Conservation (phyloP, 805 yeast genomes). For the Candida caryicola region DNA sequence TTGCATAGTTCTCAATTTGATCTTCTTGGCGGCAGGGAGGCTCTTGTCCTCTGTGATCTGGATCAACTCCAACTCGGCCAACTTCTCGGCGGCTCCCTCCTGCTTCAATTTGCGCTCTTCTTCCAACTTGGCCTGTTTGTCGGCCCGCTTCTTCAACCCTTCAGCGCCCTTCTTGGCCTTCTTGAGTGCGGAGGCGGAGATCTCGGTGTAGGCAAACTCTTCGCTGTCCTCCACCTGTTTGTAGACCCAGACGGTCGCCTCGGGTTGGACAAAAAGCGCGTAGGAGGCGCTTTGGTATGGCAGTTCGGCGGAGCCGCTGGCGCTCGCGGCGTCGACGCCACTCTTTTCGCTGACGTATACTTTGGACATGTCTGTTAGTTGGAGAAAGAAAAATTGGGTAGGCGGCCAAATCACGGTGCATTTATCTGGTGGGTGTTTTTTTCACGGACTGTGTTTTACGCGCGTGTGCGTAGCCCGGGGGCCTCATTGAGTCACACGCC, state of each 20-base stretch:
- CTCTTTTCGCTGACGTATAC: slow-evolving; percentile 70
- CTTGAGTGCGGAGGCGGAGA: slow-evolving; percentile 87
- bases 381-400: neutral
- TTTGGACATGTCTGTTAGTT: slow-evolving; percentile 25
- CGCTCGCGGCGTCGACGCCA: slow-evolving; percentile 62
- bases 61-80: slow-evolving; percentile 75
- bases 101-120: slow-evolving; percentile 57
- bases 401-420: neutral
- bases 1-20: slow-evolving; percentile 60
- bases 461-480: no score
- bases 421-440: neutral
- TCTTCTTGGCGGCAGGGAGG: slow-evolving; percentile 63
- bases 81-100: slow-evolving; percentile 64
- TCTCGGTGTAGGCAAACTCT: slow-evolving; percentile 62
- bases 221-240: slow-evolving; percentile 55
- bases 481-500: no score
- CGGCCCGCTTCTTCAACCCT: slow-evolving; percentile 78
- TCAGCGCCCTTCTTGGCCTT: slow-evolving; percentile 97
- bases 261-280: slow-evolving; percentile 58
- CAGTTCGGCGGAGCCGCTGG: slow-evolving; percentile 58
- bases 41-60: slow-evolving; percentile 69
- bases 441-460: neutral
- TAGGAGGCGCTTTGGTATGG: slow-evolving; percentile 85
- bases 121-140: slow-evolving; percentile 58
- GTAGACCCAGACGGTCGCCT: slow-evolving; percentile 57